A percentile compares a stretch with the other conserved stretches of the same genome.
Evolutionary conservation across 2,329 filamentous ascomycete genomes (phyloP).

Genomic region (Trichoderma koningiopsis): DNA sequence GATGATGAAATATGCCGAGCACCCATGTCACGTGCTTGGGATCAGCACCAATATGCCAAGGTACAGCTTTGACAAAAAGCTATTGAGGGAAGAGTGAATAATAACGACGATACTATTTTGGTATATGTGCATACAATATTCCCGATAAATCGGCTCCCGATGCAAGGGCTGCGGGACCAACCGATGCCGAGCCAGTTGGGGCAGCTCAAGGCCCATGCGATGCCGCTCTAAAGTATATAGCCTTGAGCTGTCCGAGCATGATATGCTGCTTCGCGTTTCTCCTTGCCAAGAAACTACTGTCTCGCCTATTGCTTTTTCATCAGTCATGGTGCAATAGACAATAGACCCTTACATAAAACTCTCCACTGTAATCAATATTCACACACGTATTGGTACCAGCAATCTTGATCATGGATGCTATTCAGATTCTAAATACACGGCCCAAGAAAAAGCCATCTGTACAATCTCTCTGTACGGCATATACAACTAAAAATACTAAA

Average conservation of each 20-base stretch:
- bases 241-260: not conserved
- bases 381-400: not conserved
- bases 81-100: not conserved
- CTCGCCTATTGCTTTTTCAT: not conserved
- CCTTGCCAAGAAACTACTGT: not conserved
- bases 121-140: not conserved
- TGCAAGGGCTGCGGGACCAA: not conserved
- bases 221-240: not conserved
- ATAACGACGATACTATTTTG: not conserved
- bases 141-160: not conserved
- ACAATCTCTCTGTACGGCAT: not conserved
- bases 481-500: not conserved
- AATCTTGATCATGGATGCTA: slow-evolving; percentile 2
- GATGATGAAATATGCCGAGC: not conserved
- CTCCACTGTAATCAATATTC: not conserved
- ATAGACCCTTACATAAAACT: too few species aligned
- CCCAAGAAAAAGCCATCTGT: not conserved
- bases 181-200: not conserved
- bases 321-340: not conserved
- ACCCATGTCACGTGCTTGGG: not conserved
- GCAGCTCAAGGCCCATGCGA: not conserved
- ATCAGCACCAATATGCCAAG: not conserved
- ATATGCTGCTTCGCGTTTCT: not conserved
- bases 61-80: not conserved
- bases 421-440: not conserved